Base-by-base conservation (phyloP, 2,329 filamentous ascomycete species). In the Colletotrichum gloeosporioides region DNA sequence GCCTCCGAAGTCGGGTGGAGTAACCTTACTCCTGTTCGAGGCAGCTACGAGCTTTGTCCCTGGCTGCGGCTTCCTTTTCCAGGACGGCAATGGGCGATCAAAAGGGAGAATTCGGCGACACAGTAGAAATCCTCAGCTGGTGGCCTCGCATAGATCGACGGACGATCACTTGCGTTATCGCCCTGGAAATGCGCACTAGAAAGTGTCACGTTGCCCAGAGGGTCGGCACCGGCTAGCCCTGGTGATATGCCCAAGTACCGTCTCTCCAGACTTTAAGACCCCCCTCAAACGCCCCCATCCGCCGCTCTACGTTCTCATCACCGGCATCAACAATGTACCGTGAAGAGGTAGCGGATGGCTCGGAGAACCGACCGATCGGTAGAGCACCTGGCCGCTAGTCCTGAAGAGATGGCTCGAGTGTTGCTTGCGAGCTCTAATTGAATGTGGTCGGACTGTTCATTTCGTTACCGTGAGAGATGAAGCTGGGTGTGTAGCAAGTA, bases 121-220 rank as follows among this genome's bases (percentile, higher is more conserved):
- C 39, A 32, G 8, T 63, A 39, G 16, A 31, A 73, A 29, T 39
- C 25, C 44, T 29, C 55, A 63, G 18, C 27, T n/a, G 31, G 44
- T 18, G 36, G 31, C 64, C 64, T 68, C 22, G 64, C 55, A 63
- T 18, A 57, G 73, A 76, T 76, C 73, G 63, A 36, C 63, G 39
- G 63, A 39, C 73, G 73, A 76, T 76, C 69, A 22, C 64, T 67
- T 57, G 70, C 34, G 32, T 76, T 73, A 34, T 69, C 69, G 25
- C 34, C 27, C 44, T 32, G 18, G 27, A 29, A 22, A 31, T 53
- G 36, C 31, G 34, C 39, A 25, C 57, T 55, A 22, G 22, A 22
- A 34, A 39, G 32, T n/a, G 44, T 34, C n/a, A 71, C 68, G 61
- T 49, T 72, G 49, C 29, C 36, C 39, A 27, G 9, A 18, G 18